Percentiles rank a stretch among this genome's conserved stretches.
These are phyloP conservation scores for Lepiota subincarnata DNA, from an alignment of 768 basidiomycete species.

Conservation along the genomic window DNA sequence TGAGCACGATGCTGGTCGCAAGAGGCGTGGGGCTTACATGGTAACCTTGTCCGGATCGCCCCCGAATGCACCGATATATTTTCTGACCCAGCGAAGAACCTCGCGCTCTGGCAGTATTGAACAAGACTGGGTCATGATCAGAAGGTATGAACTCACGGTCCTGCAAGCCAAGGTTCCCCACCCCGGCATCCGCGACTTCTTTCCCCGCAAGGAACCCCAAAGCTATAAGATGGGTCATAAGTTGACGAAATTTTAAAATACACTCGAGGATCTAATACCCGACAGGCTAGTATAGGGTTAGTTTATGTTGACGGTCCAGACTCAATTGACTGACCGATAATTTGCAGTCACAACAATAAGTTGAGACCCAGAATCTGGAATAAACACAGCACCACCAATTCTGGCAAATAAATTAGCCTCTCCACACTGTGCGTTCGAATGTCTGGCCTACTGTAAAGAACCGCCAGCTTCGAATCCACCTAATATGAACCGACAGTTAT, in stretches of 20 bases:
- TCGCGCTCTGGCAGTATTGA: not conserved
- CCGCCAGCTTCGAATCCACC: constrained; percentile 43
- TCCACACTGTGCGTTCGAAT: no score
- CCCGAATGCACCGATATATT: constrained; percentile 58
- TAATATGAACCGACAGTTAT: constrained; percentile 4
- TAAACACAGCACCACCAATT: no score
- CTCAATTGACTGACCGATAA: no score
- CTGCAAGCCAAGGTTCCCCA: constrained; percentile 63
- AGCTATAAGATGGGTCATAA: not conserved
- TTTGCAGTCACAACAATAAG: no score
- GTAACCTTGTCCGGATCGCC: constrained; percentile 55
- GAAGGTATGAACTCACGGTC: constrained; percentile 44
- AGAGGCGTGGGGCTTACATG: constrained; percentile 30
- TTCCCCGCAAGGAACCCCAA: constrained; percentile 50
- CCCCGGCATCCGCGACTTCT: constrained; percentile 47
- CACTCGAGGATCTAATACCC: no score
- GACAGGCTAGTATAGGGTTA: no score
- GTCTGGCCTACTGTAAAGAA: no score
- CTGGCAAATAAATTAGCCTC: no score
- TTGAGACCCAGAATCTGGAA: no score
- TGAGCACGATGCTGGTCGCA: not conserved
- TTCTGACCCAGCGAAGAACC: constrained; percentile 40
- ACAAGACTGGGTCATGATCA: no score
- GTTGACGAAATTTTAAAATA: not conserved
- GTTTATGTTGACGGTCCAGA: no score